Conservation (phyloP, 192 early-diverging fungal species). For the Backusella mclennaniae region DNA sequence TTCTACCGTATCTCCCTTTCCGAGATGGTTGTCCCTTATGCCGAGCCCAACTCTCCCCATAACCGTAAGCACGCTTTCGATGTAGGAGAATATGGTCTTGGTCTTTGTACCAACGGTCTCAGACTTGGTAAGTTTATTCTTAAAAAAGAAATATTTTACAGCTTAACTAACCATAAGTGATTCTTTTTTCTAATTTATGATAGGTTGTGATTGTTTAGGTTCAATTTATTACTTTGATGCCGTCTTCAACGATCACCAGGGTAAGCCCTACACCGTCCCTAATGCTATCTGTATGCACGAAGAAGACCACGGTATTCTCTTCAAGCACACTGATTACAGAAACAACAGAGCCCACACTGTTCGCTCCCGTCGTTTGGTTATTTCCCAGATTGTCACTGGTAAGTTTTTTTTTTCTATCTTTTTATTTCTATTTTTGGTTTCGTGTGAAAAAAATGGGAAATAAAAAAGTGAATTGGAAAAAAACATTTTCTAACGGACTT, state of each 20-base stretch:
- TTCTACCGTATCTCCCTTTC: slow-evolving; percentile 43
- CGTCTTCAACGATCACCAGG: slow-evolving; percentile 34
- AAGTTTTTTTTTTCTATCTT: not conserved
- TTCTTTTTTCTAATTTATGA: not conserved
- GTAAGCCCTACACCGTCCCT: slow-evolving; percentile 35
- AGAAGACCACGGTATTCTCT: slow-evolving; percentile 38
- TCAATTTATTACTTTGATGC: slow-evolving; percentile 45
- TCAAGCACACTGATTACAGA: slow-evolving; percentile 43
- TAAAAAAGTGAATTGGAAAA: not conserved
- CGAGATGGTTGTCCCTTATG: slow-evolving; percentile 44
- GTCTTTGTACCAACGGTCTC: slow-evolving; percentile 39
- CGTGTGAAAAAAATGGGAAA: not conserved
- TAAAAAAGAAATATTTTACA: not conserved
- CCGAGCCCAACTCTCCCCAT: slow-evolving; percentile 32
- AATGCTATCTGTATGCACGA: slow-evolving; percentile 43
- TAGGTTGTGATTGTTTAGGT: slow-evolving; percentile 41
- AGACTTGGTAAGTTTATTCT: slow-evolving; percentile 13
- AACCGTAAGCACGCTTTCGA: slow-evolving; percentile 41
- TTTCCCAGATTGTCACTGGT: slow-evolving; percentile 42
- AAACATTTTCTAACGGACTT: not conserved
- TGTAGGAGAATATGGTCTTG: slow-evolving; percentile 44
- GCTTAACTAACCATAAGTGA: not conserved
- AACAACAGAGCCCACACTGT: slow-evolving; percentile 36
- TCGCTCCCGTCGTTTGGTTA: slow-evolving; percentile 35
- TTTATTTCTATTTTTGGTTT: slow-evolving; percentile 6